phyloP scores from a whole-genome alignment of 148 eudicot genomes.

The Nepenthes mirabilis region DNA sequence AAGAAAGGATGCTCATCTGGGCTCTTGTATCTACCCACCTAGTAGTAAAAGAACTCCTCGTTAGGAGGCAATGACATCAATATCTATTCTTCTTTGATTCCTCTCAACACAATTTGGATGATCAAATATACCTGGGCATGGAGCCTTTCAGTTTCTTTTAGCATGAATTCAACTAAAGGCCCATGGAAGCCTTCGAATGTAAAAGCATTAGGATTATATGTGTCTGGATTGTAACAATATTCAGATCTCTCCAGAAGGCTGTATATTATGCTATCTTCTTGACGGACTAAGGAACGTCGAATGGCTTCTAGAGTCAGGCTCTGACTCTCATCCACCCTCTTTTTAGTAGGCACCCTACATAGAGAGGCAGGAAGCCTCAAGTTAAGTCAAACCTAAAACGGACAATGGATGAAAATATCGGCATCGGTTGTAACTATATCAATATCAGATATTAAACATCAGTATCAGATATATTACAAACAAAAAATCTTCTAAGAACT shows the following conservation, averaged over 20 bases:
- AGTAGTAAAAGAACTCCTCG: conserved; percentile 5
- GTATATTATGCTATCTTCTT: conserved; percentile 93
- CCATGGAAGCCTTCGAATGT: conserved; percentile 56
- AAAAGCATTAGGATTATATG: conserved; percentile 72
- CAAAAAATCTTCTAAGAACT: not conserved
- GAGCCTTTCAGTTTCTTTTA: conserved; percentile 83
- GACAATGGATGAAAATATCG: no score
- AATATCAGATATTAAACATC: no score
- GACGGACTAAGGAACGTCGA: conserved; percentile 69
- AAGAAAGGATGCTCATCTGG: conserved; percentile 98
- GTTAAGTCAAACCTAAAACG: not conserved
- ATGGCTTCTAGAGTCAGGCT: conserved; percentile 75
- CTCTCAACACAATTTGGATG: not conserved
- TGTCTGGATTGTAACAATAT: conserved; percentile 64
- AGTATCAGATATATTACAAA: no score
- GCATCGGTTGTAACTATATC: no score
- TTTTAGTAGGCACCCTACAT: conserved; percentile 29
- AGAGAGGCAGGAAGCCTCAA: conserved; percentile 3
- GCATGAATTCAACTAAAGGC: conserved; percentile 69
- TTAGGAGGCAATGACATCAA: conserved; percentile 3
- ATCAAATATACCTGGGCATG: conserved; percentile 58
- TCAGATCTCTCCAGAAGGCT: conserved; percentile 88
- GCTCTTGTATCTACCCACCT: conserved; percentile 87
- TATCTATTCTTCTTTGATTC: not conserved
- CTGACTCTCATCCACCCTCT: conserved; percentile 64